Base-by-base conservation (phyloP, 768 basidiomycete genomes). In the Candolleomyces eurysporus region DNA sequence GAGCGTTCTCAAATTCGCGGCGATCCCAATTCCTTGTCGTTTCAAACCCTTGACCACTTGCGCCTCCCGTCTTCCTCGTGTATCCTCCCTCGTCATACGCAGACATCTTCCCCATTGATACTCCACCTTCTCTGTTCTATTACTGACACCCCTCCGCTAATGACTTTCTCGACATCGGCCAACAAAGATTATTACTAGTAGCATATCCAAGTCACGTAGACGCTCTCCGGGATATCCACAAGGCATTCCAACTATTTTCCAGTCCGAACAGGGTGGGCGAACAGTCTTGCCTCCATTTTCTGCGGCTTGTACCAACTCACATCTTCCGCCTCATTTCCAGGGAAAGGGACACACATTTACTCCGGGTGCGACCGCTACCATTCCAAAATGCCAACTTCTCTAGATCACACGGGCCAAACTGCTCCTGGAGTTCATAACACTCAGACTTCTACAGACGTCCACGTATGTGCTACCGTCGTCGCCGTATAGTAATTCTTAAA, bases 251-350 rank as follows among this genome's bases (percentile, higher is more conserved):
- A 32, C 76, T 79, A 74, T 78, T 85, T 89, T 80, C 55, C 83
- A 84, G 79, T 82, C 84, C 78, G 85, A 87, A 82, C 89, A 90
- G 86, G 89, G 90, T 91, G 89, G 89, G 89, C 87, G 89, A 86
- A 85, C 87, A 82, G 84, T 89, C 81, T 86, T 90, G 76, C 90
- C 89, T 87, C 86, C 89, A 86, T 80, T 91, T 84, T 83, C 85
- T 86, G 82, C 87, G 77, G 84, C 85, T 71, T 88, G 89, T 88
- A 88, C 88, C 89, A 86, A 85, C 87, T 90, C 86, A 88, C 88
- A 82, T 86, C 88, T 87, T 88, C 84, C 89, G n/a, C n/a, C n/a
- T n/a, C n/a, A n/a, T n/a, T n/a, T n/a, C n/a, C n/a, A n/a, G n/a
- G n/a, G n/a, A n/a, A n/a, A n/a, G n/a, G n/a, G n/a, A n/a, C 26